Conservation (phyloP, 202 grass and related monocot species). For the Eragrostis tef region DNA sequence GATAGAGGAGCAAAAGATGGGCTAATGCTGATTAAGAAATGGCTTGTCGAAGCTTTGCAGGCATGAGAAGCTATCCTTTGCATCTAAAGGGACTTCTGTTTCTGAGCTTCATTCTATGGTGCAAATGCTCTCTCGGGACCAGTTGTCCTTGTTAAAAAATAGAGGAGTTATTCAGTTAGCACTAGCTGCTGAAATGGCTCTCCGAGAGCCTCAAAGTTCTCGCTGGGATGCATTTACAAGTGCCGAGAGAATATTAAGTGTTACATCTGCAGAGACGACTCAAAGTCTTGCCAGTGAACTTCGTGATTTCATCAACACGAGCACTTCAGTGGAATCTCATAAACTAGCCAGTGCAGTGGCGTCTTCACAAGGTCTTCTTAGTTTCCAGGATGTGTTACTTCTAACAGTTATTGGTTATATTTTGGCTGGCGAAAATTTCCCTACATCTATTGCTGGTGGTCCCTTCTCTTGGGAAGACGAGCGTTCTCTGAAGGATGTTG, state of each 20-base stretch:
- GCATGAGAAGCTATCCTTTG: slow-evolving; percentile 61
- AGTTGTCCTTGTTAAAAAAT: slow-evolving; percentile 75
- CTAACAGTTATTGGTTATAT: slow-evolving; percentile 88
- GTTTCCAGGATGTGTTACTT: slow-evolving; percentile 87
- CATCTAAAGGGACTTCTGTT: slow-evolving; percentile 68
- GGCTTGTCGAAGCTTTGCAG: slow-evolving; percentile 86
- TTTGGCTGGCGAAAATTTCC: slow-evolving; percentile 90
- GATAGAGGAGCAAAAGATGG: slow-evolving; percentile 89
- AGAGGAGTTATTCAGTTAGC: slow-evolving; percentile 77
- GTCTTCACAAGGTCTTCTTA: slow-evolving; percentile 67
- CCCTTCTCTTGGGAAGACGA: slow-evolving; percentile 99
- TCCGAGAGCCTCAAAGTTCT: slow-evolving; percentile 69
- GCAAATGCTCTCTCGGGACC: slow-evolving; percentile 63
- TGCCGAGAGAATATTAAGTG: slow-evolving; percentile 88
- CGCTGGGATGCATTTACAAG: slow-evolving; percentile 89
- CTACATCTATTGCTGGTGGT: slow-evolving; percentile 75
- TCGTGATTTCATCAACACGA: slow-evolving; percentile 95
- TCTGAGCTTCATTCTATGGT: slow-evolving; percentile 76
- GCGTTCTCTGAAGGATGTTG: slow-evolving; percentile 83
- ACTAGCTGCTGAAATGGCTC: slow-evolving; percentile 74
- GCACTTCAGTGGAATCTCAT: slow-evolving; percentile 67
- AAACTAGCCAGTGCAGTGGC: slow-evolving; percentile 53
- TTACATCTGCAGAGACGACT: slow-evolving; percentile 80
- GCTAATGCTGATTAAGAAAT: slow-evolving; percentile 79
- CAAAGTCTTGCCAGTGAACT: slow-evolving; percentile 95